Conservation (phyloP, 73 alveolate species). For the Tetrahymena malaccensis region DNA sequence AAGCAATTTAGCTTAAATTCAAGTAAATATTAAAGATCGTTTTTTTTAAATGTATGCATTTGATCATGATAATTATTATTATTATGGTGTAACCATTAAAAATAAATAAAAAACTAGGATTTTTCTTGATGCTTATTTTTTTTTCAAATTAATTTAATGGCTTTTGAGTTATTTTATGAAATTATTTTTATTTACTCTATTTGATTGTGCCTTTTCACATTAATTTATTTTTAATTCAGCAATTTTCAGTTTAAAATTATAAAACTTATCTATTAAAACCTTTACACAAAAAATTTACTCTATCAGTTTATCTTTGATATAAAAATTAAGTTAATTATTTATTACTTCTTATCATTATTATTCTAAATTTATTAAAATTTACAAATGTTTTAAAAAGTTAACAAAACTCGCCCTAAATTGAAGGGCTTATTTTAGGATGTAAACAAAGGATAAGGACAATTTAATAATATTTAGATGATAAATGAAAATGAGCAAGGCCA, state of each 20-base stretch:
- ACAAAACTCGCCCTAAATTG: neutral
- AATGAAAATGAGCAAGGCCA: too few species aligned
- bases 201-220: too few species aligned
- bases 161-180: too few species aligned
- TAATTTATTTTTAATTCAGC: too few species aligned
- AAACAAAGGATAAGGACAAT: neutral
- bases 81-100: neutral
- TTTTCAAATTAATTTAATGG: too few species aligned
- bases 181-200: too few species aligned
- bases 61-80: neutral
- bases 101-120: neutral
- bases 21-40: neutral
- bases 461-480: neutral
- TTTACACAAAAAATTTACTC: too few species aligned
- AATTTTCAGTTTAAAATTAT: neutral
- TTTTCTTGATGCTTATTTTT: neutral
- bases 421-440: neutral
- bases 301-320: too few species aligned
- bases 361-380: neutral
- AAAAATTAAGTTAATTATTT: neutral
- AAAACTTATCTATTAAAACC: neutral
- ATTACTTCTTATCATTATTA: neutral
- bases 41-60: neutral
- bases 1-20: neutral
- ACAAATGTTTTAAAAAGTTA: neutral